Evolutionary conservation across 108 stramenopile genomes (phyloP), one percentile per base, ranked within the genome.

Genomic region (Skeletonema grethae): DNA sequence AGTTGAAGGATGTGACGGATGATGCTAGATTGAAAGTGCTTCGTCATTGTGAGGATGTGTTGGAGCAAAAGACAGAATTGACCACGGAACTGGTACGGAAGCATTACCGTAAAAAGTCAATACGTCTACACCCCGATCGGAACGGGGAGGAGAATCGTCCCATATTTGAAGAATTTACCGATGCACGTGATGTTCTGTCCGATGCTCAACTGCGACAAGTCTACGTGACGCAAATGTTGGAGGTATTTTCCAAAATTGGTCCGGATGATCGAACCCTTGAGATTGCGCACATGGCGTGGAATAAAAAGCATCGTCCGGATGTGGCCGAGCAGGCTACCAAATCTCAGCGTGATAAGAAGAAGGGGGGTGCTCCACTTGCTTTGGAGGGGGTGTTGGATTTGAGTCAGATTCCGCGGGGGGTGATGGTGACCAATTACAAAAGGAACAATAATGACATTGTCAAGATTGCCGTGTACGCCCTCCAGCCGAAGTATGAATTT

Each of bases 91-190:
- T 61, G 32, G 65, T 67, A 3, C 28, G 34, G 38, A 80, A 76
- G 69, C 69, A 76, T 70, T 80, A 80, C 63, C 69, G 79, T 4
- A 70, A 64, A 35, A 63, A 45, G 31, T 45, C 57, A 2, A 57
- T 82, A 8, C 72, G 65, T 57, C n/a, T 82, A 2, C 80, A 82
- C 38, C 80, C 80, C 34, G 80, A 82, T 67, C 58, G 76, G 36
- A 72, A 69, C 24, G 79, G 79, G 22, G 79, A 80, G 59, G 80
- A 67, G 7, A 56, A 36, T 34, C 63, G 80, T 22, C 71, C 56
- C 12, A 25, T 38, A 43, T 82, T 82, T 62, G 76, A 77, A 41
- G 59, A 56, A 29, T 77, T 82, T 48, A 77, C 80, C 2, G 62
- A 77, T 11, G 80, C 80, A 11, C 48, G 75, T 31, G 63, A 72